Conservation (phyloP, 192 early-diverging fungal genomes). For the Gaertneriomyces semiglobifer region DNA sequence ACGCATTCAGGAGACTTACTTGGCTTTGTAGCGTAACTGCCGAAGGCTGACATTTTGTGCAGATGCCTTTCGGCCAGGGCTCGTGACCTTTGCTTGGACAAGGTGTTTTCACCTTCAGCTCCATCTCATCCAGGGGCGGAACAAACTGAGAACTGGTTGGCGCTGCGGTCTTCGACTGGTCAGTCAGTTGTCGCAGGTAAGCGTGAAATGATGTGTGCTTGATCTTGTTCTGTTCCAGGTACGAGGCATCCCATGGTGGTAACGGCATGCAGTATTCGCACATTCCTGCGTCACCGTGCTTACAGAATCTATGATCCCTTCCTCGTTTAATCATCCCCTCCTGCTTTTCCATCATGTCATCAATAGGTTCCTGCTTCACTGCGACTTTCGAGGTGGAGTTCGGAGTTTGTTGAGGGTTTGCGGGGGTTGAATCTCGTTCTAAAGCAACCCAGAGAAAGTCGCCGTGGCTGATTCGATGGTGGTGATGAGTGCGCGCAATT, state of each 20-base stretch:
- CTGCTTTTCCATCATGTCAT: constrained; percentile 75
- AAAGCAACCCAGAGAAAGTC: constrained; percentile 38
- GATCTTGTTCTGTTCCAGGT: constrained; percentile 85
- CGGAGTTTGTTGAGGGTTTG: neutral
- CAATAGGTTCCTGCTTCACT: constrained; percentile 69
- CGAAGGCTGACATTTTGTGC: constrained; percentile 95
- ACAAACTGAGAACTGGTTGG: constrained; percentile 39
- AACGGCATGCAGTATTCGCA: constrained; percentile 92
- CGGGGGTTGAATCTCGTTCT: constrained; percentile 18
- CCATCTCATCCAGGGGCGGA: constrained; percentile 83
- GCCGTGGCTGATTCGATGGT: constrained; percentile 36
- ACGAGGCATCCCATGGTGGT: constrained; percentile 84
- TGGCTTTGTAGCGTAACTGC: constrained; percentile 85
- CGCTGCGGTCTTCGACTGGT: constrained; percentile 60
- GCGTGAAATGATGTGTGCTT: constrained; percentile 98
- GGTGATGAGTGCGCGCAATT: neutral
- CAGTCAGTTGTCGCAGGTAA: constrained; percentile 72
- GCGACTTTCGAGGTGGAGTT: constrained; percentile 2
- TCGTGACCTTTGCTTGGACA: constrained; percentile 76
- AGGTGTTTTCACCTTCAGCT: constrained; percentile 71
- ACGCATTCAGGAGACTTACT: constrained; percentile 23
- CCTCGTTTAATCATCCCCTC: constrained; percentile 77
- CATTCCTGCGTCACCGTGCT: constrained; percentile 77
- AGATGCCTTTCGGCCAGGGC: constrained; percentile 91
- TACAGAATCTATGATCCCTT: constrained; percentile 77